phyloP scores from a whole-genome alignment of 2,329 filamentous ascomycete species.

The Claviceps sp. region DNA sequence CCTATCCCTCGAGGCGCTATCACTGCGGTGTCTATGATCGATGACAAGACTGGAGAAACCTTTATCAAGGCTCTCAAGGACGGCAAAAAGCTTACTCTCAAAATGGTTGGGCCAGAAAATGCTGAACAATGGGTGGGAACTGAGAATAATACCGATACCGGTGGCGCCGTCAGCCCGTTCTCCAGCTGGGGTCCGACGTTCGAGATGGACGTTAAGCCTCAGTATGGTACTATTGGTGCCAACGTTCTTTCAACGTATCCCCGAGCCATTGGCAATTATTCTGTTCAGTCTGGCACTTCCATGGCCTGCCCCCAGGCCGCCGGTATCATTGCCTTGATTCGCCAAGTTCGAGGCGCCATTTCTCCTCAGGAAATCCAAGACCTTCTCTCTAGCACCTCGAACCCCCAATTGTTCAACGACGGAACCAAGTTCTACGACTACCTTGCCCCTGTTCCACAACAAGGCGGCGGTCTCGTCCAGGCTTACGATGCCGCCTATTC shows the following conservation, averaged over 20 bases:
- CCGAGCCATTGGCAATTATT: slow-evolving; percentile 30
- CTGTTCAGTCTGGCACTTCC: slow-evolving; percentile 41
- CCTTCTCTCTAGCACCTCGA: slow-evolving; percentile 34
- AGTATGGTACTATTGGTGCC: slow-evolving; percentile 42
- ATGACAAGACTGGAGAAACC: slow-evolving; percentile 24
- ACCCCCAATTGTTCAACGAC: slow-evolving; percentile 35
- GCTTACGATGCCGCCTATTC: slow-evolving; percentile 45
- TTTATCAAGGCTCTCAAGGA: slow-evolving; percentile 31
- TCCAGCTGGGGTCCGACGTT: slow-evolving; percentile 49
- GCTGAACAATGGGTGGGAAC: slow-evolving; percentile 19
- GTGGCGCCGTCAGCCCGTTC: slow-evolving; percentile 38
- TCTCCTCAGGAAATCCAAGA: slow-evolving; percentile 36
- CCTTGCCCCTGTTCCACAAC: slow-evolving; percentile 44
- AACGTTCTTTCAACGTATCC: slow-evolving; percentile 46
- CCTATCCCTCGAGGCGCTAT: slow-evolving; percentile 12
- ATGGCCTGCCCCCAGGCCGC: slow-evolving; percentile 47
- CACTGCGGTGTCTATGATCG: slow-evolving; percentile 27
- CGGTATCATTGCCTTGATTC: slow-evolving; percentile 40
- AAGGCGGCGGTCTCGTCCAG: slow-evolving; percentile 47
- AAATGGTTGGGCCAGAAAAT: slow-evolving; percentile 20
- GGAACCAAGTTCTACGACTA: slow-evolving; percentile 21
- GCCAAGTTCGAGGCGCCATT: slow-evolving; percentile 35
- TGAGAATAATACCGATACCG: slow-evolving; percentile 20
- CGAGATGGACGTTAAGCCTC: slow-evolving; percentile 43
- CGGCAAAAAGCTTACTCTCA: slow-evolving; percentile 29